These are phyloP conservation scores for Salix brachista DNA, from an alignment of 345 rosid genomes.

Conservation along the genomic window DNA sequence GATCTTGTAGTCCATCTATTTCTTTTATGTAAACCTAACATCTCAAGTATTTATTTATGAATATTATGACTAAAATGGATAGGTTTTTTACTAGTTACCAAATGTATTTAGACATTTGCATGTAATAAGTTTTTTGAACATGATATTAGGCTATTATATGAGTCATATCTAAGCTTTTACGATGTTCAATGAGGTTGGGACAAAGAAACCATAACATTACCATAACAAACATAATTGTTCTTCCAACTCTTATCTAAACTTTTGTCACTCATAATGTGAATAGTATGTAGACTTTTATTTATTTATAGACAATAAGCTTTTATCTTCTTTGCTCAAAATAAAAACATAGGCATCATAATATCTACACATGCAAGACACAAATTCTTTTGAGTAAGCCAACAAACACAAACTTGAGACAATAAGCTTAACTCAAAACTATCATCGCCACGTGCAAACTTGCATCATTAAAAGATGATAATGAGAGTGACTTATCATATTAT, in stretches of 20 bases:
- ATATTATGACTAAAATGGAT: not conserved
- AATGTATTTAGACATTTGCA: not conserved
- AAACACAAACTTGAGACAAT: too few species aligned
- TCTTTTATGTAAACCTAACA: too few species aligned
- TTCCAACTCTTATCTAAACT: not conserved
- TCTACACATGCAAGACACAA: constrained; percentile 44
- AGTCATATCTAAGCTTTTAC: constrained; percentile 1
- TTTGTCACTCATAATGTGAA: not conserved
- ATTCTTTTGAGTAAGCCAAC: not conserved
- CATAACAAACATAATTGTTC: constrained; percentile 40
- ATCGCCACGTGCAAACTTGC: too few species aligned
- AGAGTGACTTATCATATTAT: too few species aligned
- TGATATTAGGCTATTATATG: not conserved
- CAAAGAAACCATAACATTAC: constrained; percentile 57
- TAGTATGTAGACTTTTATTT: not conserved
- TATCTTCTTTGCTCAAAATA: constrained; percentile 59
- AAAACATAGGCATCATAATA: constrained; percentile 34
- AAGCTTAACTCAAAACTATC: too few species aligned
- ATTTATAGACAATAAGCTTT: constrained; percentile 53
- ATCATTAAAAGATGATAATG: too few species aligned
- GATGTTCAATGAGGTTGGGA: constrained; percentile 39
- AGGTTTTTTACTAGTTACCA: not conserved
- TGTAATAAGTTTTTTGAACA: not conserved
- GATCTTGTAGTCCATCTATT: too few species aligned
- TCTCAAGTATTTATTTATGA: too few species aligned